phyloP scores from a whole-genome alignment of 179 eudicot genomes.

The Corrigiola litoralis region DNA sequence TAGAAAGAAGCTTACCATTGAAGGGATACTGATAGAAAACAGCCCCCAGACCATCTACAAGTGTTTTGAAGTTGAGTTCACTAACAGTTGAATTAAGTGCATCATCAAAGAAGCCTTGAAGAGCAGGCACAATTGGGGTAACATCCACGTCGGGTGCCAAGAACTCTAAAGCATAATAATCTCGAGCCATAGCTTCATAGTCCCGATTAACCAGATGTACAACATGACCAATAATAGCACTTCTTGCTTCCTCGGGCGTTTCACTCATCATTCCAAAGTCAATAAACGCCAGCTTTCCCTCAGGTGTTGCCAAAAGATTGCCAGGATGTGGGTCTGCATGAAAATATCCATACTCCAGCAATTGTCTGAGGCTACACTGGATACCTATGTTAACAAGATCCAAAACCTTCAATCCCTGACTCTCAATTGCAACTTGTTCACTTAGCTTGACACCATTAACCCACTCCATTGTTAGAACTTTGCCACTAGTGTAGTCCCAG shows the following conservation, averaged over 20 bases:
- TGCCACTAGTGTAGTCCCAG: slow-evolving; percentile 95
- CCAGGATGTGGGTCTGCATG: slow-evolving; percentile 99
- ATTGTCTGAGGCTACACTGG: slow-evolving; percentile 96
- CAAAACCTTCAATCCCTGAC: slow-evolving; percentile 88
- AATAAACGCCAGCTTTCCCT: slow-evolving; percentile 96
- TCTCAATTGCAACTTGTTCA: slow-evolving; percentile 86
- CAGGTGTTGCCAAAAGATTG: slow-evolving; percentile 94
- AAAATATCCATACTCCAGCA: slow-evolving; percentile 97
- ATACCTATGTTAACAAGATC: slow-evolving; percentile 95
- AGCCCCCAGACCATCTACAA: slow-evolving; percentile 95
- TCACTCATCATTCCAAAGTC: slow-evolving; percentile 99
- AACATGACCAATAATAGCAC: slow-evolving; percentile 97
- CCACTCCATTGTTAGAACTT: slow-evolving; percentile 99
- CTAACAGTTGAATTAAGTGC: slow-evolving; percentile 92
- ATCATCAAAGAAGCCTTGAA: slow-evolving; percentile 87
- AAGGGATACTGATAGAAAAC: slow-evolving; percentile 94
- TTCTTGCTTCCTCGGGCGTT: slow-evolving; percentile 97
- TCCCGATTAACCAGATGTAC: slow-evolving; percentile 99
- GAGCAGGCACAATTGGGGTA: slow-evolving; percentile 94
- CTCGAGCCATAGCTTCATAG: slow-evolving; percentile 99
- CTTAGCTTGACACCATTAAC: slow-evolving; percentile 88
- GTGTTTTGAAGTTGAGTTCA: slow-evolving; percentile 95
- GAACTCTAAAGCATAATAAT: slow-evolving; percentile 88
- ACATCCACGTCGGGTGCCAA: slow-evolving; percentile 90
- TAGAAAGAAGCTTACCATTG: slow-evolving; percentile 58